These are phyloP conservation scores for Neopestalotiopsis rosae DNA, from an alignment of 2,329 filamentous ascomycete species.

Conservation along the genomic window DNA sequence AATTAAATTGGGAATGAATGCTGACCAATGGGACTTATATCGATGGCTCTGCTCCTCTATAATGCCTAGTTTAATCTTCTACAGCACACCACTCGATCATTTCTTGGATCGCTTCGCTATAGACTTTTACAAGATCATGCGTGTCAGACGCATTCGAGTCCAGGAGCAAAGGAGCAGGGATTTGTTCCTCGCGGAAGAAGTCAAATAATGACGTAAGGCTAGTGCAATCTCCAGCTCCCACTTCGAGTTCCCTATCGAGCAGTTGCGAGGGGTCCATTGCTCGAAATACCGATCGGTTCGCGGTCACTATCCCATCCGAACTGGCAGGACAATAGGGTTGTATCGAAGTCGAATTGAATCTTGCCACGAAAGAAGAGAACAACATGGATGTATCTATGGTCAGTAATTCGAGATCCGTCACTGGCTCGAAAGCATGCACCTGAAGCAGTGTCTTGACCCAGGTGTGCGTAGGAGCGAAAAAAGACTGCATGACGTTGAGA, in stretches of 20 bases:
- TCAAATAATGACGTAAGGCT: not conserved
- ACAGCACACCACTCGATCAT: not conserved
- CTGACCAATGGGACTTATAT: too few relatives aligned
- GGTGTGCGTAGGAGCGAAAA: not conserved
- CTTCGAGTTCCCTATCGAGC: not conserved
- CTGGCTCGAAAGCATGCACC: not conserved
- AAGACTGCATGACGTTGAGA: not conserved
- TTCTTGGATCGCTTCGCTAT: not conserved
- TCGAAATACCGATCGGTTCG: not conserved
- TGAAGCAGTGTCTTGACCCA: not conserved
- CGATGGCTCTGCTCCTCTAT: not conserved
- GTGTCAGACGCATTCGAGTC: not conserved
- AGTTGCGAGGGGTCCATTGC: not conserved
- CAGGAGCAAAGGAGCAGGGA: not conserved
- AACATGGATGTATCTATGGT: not conserved
- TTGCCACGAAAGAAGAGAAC: not conserved
- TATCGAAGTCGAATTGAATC: not conserved
- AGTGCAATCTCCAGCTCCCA: not conserved
- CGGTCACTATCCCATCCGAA: not conserved
- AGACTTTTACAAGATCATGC: not conserved
- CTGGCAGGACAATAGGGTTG: not conserved
- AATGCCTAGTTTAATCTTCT: not conserved
- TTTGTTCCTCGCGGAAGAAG: not conserved
- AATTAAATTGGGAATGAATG: too few relatives aligned
- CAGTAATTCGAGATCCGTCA: not conserved